Base-by-base conservation (phyloP, 768 basidiomycete genomes). In the Mycena alexandri region DNA sequence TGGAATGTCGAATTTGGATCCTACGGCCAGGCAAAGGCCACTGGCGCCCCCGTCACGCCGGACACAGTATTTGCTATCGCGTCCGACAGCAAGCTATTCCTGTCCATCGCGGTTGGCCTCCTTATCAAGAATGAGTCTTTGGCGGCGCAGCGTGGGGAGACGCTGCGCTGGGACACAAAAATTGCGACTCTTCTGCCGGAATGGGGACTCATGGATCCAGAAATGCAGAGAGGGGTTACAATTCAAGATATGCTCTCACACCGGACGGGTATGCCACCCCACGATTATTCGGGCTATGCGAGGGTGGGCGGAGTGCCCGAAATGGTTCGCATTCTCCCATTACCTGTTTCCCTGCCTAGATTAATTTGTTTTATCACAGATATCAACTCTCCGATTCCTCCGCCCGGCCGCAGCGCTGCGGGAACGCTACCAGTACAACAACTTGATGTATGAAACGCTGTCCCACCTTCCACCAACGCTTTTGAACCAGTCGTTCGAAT, bases 31-130 rank as follows among this genome's bases (percentile, higher is more conserved):
- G 82, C 81, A 12, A 69, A 76, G 7, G 77, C 67, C 0, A 76
- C 79, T 36, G 79, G 78, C 1, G 64, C 78, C 0, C 80, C 79
- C 9, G 75, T 84, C 2, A 82, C 80, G 1, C 81, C 82, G 0
- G 82, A 84, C 63, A 81, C 84, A 1, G 59, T 85, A 6, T 84
- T 83, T 59, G 81, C 81, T 6, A 83, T 85, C 61, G 83, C 83
- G 21, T 83, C 82, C 0, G 82, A 83, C 71, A 80, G 78, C 77
- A 83, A 84, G 69, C 74, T 83, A 2, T 83, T 84, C 59, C 73
- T 81, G 3, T 73, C 83, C 2, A 62, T 80, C 22, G 79, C 81
- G 0, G 77, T 80, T 0, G 83, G 84, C 0, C 74, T 85, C 0
- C 74, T 85, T 17, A 76, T 83, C 22, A 73, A 74, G 3, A 83